phyloP scores from a whole-genome alignment of 768 basidiomycete genomes.

The Psilocybe subaeruginosa region DNA sequence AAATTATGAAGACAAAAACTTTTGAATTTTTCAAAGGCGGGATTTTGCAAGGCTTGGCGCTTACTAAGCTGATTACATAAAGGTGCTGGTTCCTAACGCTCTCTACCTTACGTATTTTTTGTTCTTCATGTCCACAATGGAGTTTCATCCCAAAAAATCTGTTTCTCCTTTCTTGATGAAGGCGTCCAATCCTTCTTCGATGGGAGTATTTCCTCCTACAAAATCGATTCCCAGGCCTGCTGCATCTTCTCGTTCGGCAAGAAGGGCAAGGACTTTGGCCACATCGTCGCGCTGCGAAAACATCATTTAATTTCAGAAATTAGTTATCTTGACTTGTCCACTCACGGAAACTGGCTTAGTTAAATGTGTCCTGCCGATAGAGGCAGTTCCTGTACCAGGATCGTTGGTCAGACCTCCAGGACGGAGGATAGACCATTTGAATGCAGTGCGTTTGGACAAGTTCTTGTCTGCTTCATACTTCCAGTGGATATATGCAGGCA shows the following conservation, averaged over 20 bases:
- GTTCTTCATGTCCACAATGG: background rate
- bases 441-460: conserved; percentile 48
- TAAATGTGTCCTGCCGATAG: conserved; percentile 59
- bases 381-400: conserved; percentile 51
- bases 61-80: too few species aligned
- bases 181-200: conserved; percentile 50
- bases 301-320: too few species aligned
- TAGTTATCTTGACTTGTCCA: background rate
- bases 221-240: conserved; percentile 63
- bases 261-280: conserved; percentile 47
- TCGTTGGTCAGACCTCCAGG: conserved; percentile 61
- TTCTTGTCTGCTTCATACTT: conserved; percentile 56
- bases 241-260: conserved; percentile 54
- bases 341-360: conserved; percentile 49
- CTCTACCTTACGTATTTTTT: background rate
- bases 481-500: conserved; percentile 49
- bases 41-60: too few species aligned
- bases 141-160: conserved; percentile 35
- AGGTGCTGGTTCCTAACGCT: too few species aligned
- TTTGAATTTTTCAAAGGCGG: too few species aligned
- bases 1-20: too few species aligned
- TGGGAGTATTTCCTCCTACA: conserved; percentile 51
- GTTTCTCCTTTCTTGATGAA: conserved; percentile 53
- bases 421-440: conserved; percentile 70
- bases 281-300: conserved; percentile 58